Percentiles rank a stretch among this genome's conserved stretches.
These are phyloP conservation scores for Gentiana straminea DNA, from an alignment of 257 asterid genomes.

Conservation along the genomic window DNA sequence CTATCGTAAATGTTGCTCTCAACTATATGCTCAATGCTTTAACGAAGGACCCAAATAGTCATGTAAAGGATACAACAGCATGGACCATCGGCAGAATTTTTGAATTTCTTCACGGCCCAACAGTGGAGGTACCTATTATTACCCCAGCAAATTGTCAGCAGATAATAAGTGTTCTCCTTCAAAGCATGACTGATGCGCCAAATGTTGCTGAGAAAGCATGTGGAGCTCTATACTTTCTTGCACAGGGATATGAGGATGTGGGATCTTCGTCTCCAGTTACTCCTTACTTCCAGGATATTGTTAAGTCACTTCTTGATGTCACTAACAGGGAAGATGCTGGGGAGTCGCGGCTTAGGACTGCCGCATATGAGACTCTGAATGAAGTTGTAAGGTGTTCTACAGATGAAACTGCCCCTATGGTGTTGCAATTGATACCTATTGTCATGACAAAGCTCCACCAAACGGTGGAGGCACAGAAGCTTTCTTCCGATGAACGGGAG, in stretches of 20 bases:
- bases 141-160: conserved; percentile 52
- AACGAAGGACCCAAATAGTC: conserved; percentile 62
- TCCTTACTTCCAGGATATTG: conserved; percentile 54
- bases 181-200: conserved; percentile 59
- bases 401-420: conserved; percentile 48
- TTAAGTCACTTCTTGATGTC: conserved; percentile 40
- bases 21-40: conserved; percentile 53
- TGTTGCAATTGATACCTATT: conserved; percentile 53
- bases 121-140: conserved; percentile 52
- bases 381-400: conserved; percentile 67
- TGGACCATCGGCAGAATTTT: conserved; percentile 94
- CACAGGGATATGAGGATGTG: conserved; percentile 73
- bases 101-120: conserved; percentile 66
- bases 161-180: conserved; percentile 49
- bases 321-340: conserved; percentile 64
- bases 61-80: conserved; percentile 82
- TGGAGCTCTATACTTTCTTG: conserved; percentile 75
- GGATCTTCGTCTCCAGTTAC: conserved; percentile 30
- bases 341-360: conserved; percentile 59
- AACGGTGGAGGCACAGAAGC: conserved; percentile 41
- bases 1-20: conserved; percentile 67
- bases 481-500: conserved; percentile 72
- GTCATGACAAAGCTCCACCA: conserved; percentile 63
- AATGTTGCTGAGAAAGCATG: conserved; percentile 80
- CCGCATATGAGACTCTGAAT: conserved; percentile 73